Evolutionary conservation across 176 grass and related monocot genomes (phyloP).

Genomic region (Triticum dicoccoides): DNA sequence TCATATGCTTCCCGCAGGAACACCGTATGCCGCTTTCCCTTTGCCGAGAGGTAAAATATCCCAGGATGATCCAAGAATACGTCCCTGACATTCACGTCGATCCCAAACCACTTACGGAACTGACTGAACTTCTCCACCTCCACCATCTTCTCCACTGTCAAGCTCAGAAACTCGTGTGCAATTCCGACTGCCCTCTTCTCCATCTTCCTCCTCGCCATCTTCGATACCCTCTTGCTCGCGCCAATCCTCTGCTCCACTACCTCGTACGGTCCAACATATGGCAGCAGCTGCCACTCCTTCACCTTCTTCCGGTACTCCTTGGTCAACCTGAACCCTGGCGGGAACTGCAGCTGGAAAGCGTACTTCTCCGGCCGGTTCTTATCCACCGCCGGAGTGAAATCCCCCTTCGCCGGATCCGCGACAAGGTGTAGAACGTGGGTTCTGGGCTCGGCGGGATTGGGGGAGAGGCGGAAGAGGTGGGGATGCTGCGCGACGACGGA

Average conservation of each 20-base stretch:
- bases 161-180: conserved; percentile 80
- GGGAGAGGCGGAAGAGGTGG: conserved; percentile 43
- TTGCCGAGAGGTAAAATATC: conserved; percentile 85
- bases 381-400: conserved; percentile 36
- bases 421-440: conserved; percentile 66
- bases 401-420: background rate
- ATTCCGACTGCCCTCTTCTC: conserved; percentile 91
- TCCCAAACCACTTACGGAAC: conserved; percentile 80
- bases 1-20: conserved; percentile 84
- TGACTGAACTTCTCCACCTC: conserved; percentile 96
- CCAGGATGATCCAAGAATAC: conserved; percentile 90
- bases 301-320: conserved; percentile 62
- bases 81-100: conserved; percentile 79
- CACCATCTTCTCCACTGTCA: conserved; percentile 90
- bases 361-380: conserved; percentile 39
- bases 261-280: conserved; percentile 55
- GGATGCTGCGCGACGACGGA: conserved; percentile 49
- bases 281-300: conserved; percentile 58
- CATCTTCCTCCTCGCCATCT: conserved; percentile 51
- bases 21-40: conserved; percentile 67
- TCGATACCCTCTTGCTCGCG: conserved; percentile 25
- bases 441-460: conserved; percentile 51
- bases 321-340: conserved; percentile 62
- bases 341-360: conserved; percentile 66
- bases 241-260: background rate